Conservation (phyloP, 768 basidiomycete genomes). For the Podaxis sp. region DNA sequence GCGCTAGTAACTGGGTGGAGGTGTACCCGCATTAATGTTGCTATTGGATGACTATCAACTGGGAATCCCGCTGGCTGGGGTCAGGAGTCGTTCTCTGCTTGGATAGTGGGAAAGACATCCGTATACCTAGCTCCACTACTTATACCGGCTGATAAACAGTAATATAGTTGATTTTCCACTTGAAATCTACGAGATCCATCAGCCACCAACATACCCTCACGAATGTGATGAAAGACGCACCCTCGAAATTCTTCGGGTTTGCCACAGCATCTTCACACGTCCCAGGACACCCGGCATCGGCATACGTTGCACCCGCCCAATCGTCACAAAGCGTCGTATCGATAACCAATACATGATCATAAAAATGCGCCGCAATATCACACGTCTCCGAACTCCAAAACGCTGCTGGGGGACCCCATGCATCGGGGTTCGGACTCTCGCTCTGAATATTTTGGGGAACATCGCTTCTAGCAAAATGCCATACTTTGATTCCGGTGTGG, state of each 20-base stretch:
- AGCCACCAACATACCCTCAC: not conserved
- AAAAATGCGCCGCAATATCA: constrained; percentile 48
- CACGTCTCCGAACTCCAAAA: constrained; percentile 49
- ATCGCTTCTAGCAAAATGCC: constrained; percentile 50
- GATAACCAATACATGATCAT: constrained; percentile 47
- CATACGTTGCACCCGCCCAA: constrained; percentile 37
- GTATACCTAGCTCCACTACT: not conserved
- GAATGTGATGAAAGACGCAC: constrained; percentile 23
- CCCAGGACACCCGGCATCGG: constrained; percentile 38
- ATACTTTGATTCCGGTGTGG: constrained; percentile 47
- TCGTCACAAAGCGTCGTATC: constrained; percentile 50
- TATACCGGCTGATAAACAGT: constrained; percentile 39
- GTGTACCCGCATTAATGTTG: not conserved
- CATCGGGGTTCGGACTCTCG: constrained; percentile 41
- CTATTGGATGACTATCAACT: not conserved
- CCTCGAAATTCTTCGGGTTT: constrained; percentile 52
- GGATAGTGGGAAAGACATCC: not conserved
- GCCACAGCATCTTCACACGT: constrained; percentile 47
- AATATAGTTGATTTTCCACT: constrained; percentile 58
- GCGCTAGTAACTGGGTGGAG: not conserved
- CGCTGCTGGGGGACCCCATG: constrained; percentile 54
- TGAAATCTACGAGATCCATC: constrained; percentile 36
- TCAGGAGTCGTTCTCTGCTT: too few relatives aligned
- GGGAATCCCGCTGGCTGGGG: not conserved
- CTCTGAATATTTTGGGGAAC: constrained; percentile 52